These are phyloP conservation scores for Fusarium austroafricanum DNA, from an alignment of 2,329 filamentous ascomycete genomes.

Conservation along the genomic window DNA sequence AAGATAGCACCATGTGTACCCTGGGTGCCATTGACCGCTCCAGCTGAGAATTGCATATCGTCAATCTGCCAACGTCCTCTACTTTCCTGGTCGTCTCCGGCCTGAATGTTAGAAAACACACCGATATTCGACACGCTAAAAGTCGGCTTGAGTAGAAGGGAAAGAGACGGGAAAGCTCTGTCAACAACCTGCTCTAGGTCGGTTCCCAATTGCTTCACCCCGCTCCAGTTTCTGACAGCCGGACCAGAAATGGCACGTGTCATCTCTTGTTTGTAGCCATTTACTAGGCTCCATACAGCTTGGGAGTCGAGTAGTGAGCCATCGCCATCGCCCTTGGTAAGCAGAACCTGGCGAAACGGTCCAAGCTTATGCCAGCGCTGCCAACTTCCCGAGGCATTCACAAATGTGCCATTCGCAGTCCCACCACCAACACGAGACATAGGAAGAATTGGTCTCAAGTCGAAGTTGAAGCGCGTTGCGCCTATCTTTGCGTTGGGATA, in stretches of 20 bases:
- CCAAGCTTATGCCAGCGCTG: conserved; percentile 1
- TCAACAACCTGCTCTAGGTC: conserved; percentile 15
- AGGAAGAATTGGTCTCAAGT: conserved; percentile 15
- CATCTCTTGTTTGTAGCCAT: conserved; percentile 7
- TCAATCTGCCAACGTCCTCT: conserved; percentile 23
- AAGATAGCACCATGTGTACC: conserved; percentile 9
- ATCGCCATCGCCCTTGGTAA: background rate
- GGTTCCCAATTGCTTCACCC: conserved; percentile 9
- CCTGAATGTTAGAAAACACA: background rate
- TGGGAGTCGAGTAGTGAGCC: background rate
- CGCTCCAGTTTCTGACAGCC: background rate
- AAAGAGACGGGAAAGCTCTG: conserved; percentile 17
- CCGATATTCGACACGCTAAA: conserved; percentile 29
- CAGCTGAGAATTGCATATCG: conserved; percentile 31
- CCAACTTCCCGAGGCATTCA: conserved; percentile 1
- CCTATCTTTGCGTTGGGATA: conserved; percentile 42
- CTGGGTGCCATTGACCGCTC: conserved; percentile 18
- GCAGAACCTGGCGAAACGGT: background rate
- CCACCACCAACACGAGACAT: background rate
- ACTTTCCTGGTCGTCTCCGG: background rate
- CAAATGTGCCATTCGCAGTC: background rate
- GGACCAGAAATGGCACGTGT: background rate
- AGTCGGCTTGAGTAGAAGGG: conserved; percentile 17
- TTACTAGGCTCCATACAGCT: conserved; percentile 15
- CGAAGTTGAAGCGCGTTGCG: conserved; percentile 16